A percentile compares a stretch with the other conserved stretches of the same genome.
phyloP scores from a whole-genome alignment of 305 asterid genomes.

The Fraxinus latifolia region DNA sequence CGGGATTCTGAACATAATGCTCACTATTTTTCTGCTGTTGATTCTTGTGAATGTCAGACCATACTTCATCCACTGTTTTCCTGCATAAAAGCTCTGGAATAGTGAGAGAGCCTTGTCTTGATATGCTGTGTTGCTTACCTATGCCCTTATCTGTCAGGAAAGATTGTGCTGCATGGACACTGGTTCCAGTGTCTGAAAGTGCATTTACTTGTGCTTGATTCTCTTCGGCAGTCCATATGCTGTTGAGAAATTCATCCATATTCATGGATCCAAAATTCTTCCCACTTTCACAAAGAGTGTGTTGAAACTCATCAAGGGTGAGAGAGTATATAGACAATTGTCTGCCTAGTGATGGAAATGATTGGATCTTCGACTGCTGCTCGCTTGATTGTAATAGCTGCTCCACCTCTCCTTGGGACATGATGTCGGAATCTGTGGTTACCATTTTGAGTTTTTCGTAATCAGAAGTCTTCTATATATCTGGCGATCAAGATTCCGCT shows the following conservation, averaged over 20 bases:
- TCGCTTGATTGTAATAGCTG: constrained; percentile 36
- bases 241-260: constrained; percentile 89
- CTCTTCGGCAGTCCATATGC: constrained; percentile 89
- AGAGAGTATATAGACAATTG: constrained; percentile 72
- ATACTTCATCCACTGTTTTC: constrained; percentile 78
- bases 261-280: constrained; percentile 86
- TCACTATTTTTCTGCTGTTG: constrained; percentile 27
- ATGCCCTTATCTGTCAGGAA: constrained; percentile 24
- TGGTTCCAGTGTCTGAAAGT: constrained; percentile 17
- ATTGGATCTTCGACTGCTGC: constrained; percentile 28
- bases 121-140: constrained; percentile 47
- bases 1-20: constrained; percentile 28
- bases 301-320: constrained; percentile 59
- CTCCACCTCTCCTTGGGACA: constrained; percentile 52
- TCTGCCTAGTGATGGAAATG: constrained; percentile 42
- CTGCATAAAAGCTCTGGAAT: constrained; percentile 60
- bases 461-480: background rate
- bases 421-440: constrained; percentile 40
- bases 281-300: constrained; percentile 53
- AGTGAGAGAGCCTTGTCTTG: constrained; percentile 63
- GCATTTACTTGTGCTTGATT: constrained; percentile 51
- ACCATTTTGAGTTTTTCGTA: constrained; percentile 33
- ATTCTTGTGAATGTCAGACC: constrained; percentile 58
- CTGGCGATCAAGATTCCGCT: background rate
- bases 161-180: constrained; percentile 15